phyloP scores from a whole-genome alignment of 352 stramenopile genomes.

The Phytophthora ramorum region DNA sequence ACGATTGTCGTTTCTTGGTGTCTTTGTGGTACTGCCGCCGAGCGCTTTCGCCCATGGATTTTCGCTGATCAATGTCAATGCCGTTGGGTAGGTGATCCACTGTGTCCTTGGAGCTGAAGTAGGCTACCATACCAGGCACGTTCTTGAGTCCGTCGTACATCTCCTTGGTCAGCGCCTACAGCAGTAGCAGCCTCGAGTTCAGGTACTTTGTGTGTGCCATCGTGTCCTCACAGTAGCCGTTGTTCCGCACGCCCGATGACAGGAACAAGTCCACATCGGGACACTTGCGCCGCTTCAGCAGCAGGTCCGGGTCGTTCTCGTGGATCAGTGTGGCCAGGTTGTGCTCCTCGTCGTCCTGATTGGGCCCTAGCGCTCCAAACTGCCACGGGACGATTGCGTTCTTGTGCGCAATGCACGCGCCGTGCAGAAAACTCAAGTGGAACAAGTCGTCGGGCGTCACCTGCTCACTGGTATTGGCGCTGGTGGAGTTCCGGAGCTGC shows the following conservation, averaged over 20 bases:
- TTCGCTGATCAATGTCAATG: slow-evolving; percentile 33
- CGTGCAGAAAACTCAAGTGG: slow-evolving; percentile 62
- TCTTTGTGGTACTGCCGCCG: slow-evolving; percentile 69
- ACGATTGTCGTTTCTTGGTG: slow-evolving; percentile 28
- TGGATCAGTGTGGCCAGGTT: slow-evolving; percentile 41
- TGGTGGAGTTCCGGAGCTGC: slow-evolving; percentile 11
- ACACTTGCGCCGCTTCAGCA: slow-evolving; percentile 55
- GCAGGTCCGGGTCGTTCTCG: no score
- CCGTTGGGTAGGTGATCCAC: slow-evolving; percentile 48
- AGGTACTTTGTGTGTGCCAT: slow-evolving; percentile 64
- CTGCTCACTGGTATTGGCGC: slow-evolving; percentile 17
- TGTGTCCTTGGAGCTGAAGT: slow-evolving; percentile 40
- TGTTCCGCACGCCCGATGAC: slow-evolving; percentile 40
- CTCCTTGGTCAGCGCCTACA: slow-evolving; percentile 49
- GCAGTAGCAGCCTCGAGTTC: slow-evolving; percentile 40
- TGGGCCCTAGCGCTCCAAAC: slow-evolving; percentile 33
- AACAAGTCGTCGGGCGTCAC: slow-evolving; percentile 43
- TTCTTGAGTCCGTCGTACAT: slow-evolving; percentile 41
- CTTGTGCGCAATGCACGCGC: no score
- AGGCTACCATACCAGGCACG: slow-evolving; percentile 43
- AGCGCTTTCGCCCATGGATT: no score
- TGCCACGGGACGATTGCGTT: slow-evolving; percentile 61
- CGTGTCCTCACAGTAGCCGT: slow-evolving; percentile 64
- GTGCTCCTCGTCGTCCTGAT: slow-evolving; percentile 24
- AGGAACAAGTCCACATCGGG: slow-evolving; percentile 73